phyloP scores from a whole-genome alignment of 2,329 filamentous ascomycete species.

The Gaeumannomyces sp. region DNA sequence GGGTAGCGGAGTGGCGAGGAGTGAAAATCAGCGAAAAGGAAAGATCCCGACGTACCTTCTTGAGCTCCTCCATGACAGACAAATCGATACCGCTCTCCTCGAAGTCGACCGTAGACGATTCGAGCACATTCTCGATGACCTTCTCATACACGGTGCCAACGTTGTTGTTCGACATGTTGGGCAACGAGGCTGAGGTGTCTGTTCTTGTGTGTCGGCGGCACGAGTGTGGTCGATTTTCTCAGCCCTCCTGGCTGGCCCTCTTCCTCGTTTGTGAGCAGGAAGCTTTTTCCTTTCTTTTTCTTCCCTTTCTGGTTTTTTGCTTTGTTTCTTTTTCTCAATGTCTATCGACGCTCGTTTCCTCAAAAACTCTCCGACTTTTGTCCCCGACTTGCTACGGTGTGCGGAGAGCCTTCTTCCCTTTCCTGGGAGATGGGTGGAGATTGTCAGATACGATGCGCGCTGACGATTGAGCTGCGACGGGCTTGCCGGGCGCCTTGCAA shows the following conservation, averaged over 20 bases:
- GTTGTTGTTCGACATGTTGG: conserved; percentile 50
- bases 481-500: neutral
- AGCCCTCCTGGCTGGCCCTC: neutral
- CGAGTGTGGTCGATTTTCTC: neutral
- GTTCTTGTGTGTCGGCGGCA: neutral
- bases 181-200: neutral
- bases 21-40: conserved; percentile 5
- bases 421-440: neutral
- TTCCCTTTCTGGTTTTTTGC: neutral
- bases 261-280: neutral
- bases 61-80: conserved; percentile 77
- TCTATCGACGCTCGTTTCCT: neutral
- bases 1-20: conserved; percentile 5
- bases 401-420: neutral
- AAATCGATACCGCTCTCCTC: conserved; percentile 93
- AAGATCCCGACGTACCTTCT: conserved; percentile 59
- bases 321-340: conserved; percentile 1
- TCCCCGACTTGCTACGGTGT: neutral
- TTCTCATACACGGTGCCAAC: conserved; percentile 75
- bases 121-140: conserved; percentile 80
- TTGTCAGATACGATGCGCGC: neutral
- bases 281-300: neutral
- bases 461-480: neutral
- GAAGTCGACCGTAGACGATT: conserved; percentile 88
- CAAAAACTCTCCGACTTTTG: neutral